phyloP scores from a whole-genome alignment of 176 grass and related monocot species.

The Dactylis glomerata region DNA sequence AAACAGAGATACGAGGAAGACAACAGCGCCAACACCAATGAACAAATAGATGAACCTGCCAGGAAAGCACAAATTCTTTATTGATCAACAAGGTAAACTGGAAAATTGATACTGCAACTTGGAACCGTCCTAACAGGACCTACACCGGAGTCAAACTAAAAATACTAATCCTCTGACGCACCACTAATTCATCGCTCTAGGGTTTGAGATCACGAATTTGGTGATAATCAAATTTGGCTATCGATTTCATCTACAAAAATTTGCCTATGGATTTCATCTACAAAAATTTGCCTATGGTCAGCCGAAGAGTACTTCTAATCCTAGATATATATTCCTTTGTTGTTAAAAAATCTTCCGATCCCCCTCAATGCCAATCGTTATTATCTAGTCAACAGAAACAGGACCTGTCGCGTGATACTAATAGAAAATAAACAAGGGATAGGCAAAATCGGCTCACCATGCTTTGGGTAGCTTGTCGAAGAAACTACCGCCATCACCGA shows the following conservation, averaged over 20 bases:
- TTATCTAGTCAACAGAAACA: not conserved
- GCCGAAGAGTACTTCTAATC: not conserved
- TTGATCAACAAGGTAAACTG: not conserved
- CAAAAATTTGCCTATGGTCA: not conserved
- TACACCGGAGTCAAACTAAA: not conserved
- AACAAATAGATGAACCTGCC: conserved; percentile 91
- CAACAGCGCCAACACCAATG: conserved; percentile 58
- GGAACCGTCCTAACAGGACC: not conserved
- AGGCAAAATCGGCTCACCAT: conserved; percentile 47
- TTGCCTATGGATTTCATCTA: too few species aligned
- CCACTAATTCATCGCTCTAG: not conserved
- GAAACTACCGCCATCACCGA: conserved; percentile 50
- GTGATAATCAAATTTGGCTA: too few species aligned
- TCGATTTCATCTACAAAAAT: too few species aligned
- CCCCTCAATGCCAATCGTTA: not conserved
- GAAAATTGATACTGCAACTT: not conserved
- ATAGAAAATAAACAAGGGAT: not conserved
- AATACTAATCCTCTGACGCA: not conserved
- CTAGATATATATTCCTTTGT: not conserved
- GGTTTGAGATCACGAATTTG: not conserved
- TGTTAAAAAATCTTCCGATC: not conserved
- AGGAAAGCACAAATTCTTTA: not conserved
- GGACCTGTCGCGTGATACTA: not conserved
- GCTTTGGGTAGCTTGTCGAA: conserved; percentile 84
- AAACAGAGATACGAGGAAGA: conserved; percentile 73